Percentiles rank a stretch among this genome's conserved stretches.
phyloP scores from a whole-genome alignment of 441 rosid genomes.

The Lepidium campestre region DNA sequence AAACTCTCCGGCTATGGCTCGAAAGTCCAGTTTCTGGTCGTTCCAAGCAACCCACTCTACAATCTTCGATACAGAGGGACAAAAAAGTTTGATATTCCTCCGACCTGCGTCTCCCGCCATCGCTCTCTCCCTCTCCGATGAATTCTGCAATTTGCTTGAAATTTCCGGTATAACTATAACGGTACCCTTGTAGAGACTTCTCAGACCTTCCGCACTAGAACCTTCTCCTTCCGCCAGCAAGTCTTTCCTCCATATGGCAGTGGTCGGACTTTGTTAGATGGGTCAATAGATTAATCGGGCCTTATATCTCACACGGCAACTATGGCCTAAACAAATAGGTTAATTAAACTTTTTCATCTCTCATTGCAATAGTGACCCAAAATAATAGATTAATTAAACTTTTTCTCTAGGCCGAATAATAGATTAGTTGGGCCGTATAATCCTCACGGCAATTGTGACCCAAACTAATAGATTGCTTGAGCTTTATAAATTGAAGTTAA shows the following conservation, averaged over 20 bases:
- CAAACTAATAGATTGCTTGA: too few relatives aligned
- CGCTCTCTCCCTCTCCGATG: constrained; percentile 3
- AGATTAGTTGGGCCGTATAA: too few relatives aligned
- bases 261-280: neutral
- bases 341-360: too few relatives aligned
- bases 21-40: constrained; percentile 61
- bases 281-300: neutral
- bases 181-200: constrained; percentile 7
- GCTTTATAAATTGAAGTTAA: too few relatives aligned
- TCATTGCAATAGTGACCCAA: too few relatives aligned
- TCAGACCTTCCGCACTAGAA: constrained; percentile 1
- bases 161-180: constrained; percentile 1
- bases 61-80: constrained; percentile 51
- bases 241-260: neutral
- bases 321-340: neutral
- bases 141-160: neutral
- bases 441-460: too few relatives aligned
- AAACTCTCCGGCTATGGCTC: constrained; percentile 54
- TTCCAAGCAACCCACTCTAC: constrained; percentile 40
- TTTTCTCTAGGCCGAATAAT: too few relatives aligned
- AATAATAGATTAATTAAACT: too few relatives aligned
- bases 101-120: constrained; percentile 29
- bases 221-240: neutral
- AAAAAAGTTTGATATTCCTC: constrained; percentile 47
- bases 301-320: neutral